phyloP scores from a whole-genome alignment of 2,329 filamentous ascomycete genomes.

The Paecilomyces fulvus region DNA sequence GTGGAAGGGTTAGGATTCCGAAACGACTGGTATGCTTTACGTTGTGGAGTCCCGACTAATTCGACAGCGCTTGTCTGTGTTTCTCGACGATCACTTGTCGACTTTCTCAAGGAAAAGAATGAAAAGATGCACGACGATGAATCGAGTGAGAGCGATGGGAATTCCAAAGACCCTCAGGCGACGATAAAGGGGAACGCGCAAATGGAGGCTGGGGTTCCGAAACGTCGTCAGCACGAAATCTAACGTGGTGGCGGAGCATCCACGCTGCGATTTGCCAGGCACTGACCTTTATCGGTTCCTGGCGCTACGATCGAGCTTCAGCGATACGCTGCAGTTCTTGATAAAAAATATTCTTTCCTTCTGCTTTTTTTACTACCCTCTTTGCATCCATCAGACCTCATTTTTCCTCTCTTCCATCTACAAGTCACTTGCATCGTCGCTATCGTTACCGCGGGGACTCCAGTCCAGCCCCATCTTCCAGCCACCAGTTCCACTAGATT shows the following conservation, averaged over 20 bases:
- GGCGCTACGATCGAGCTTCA: neutral
- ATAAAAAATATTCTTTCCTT: neutral
- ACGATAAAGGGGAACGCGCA: neutral
- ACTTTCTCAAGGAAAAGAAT: neutral
- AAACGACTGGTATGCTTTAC: neutral
- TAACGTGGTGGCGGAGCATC: neutral
- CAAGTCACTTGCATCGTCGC: neutral
- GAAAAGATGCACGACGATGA: neutral
- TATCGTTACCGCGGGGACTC: neutral
- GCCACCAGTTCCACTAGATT: neutral
- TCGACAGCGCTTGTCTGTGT: neutral
- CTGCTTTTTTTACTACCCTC: neutral
- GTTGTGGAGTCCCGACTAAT: too few species aligned
- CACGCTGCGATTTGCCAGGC: neutral
- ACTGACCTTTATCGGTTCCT: neutral
- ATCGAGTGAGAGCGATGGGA: neutral
- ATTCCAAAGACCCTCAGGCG: neutral
- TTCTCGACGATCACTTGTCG: neutral
- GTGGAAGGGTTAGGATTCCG: neutral
- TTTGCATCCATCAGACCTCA: neutral
- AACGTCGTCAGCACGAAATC: neutral
- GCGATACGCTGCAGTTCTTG: too few species aligned
- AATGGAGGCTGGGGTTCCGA: neutral
- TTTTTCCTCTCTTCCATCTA: neutral
- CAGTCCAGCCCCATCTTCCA: neutral